A percentile compares a stretch with the other conserved stretches of the same genome.
phyloP scores from a whole-genome alignment of 148 eudicot species.

The Rhododendron ferrugineum region DNA sequence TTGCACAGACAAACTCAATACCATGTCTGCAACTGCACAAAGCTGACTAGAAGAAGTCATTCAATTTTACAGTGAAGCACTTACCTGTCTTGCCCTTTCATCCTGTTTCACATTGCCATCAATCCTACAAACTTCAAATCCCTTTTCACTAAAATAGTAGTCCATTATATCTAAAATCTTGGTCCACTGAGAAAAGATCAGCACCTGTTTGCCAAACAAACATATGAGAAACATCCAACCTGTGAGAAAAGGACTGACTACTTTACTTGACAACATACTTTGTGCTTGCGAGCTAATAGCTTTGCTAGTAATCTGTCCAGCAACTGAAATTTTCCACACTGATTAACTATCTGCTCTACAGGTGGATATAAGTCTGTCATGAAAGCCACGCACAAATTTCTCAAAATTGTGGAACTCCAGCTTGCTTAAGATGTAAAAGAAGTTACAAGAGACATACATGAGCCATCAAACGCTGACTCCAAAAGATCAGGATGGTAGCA shows the following conservation, averaged over 20 bases:
- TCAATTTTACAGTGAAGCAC: not conserved
- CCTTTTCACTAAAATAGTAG: slow-evolving; percentile 82
- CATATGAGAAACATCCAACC: not conserved
- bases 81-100: slow-evolving; percentile 80
- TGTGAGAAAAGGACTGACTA: not conserved
- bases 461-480: slow-evolving; percentile 73
- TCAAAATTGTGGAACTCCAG: slow-evolving; percentile 3
- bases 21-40: not conserved
- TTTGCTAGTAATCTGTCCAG: slow-evolving; percentile 65
- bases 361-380: slow-evolving; percentile 77
- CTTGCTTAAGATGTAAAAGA: slow-evolving; percentile 1
- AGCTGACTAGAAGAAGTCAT: not conserved
- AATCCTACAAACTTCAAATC: slow-evolving; percentile 81
- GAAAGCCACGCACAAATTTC: not conserved
- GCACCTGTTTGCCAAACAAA: slow-evolving; percentile 47
- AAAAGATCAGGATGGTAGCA: slow-evolving; percentile 98
- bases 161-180: slow-evolving; percentile 84
- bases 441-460: slow-evolving; percentile 50
- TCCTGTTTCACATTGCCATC: slow-evolving; percentile 85
- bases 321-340: slow-evolving; percentile 86
- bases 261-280: slow-evolving; percentile 34
- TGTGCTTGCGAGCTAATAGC: slow-evolving; percentile 76
- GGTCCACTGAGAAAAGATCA: slow-evolving; percentile 96
- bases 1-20: not conserved
- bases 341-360: slow-evolving; percentile 76